Base-by-base conservation (phyloP, 805 yeast genomes). In the Suhomyces sp. region DNA sequence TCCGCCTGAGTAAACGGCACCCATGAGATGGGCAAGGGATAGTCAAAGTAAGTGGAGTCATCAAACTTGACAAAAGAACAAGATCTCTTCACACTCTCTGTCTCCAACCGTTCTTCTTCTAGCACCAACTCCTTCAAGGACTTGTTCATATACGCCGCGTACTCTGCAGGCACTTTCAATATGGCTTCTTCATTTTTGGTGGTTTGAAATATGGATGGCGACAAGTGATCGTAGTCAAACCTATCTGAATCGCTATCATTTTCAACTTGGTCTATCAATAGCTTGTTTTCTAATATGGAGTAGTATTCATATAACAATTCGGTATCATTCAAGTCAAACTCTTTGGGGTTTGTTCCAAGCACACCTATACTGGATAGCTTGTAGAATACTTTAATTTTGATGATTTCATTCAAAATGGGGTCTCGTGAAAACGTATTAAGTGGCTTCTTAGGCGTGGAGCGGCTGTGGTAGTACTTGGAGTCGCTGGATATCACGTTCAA, bases 21-120 rank as follows among this genome's bases (percentile, higher is more conserved):
- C 78, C 79, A 74, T 17, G 70, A 66, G 50, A 67, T 57, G 1
- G 78, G 78, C 35, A 74, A 62, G 0, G 68, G 62, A 49, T 69
- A 68, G 20, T 66, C 59, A 43, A 67, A 70, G 33, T 55, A 55
- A 4, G 58, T 56, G 17, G 54, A 61, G 21, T 54, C 52, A 7
- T 59, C 64, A 21, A 64, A 57, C 55, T 55, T 54, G 3, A 71
- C 53, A 49, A 69, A 64, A 44, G 71, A 66, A 13, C 67, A 60
- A 3, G 67, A 65, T 47, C 58, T 58, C 29, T 55, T 61, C 50
- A 56, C 66, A 47, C 59, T 60, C 50, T 65, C 61, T 52, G 53
- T 55, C 8, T 60, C 50, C 46, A 60, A 61, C 44, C 56, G 57
- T 47, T 58, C 62, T 2, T 62, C 57, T 17, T 56, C 45, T 15